Conservation (phyloP, 2,329 filamentous ascomycete species). For the Thermomyces lanuginosus region DNA sequence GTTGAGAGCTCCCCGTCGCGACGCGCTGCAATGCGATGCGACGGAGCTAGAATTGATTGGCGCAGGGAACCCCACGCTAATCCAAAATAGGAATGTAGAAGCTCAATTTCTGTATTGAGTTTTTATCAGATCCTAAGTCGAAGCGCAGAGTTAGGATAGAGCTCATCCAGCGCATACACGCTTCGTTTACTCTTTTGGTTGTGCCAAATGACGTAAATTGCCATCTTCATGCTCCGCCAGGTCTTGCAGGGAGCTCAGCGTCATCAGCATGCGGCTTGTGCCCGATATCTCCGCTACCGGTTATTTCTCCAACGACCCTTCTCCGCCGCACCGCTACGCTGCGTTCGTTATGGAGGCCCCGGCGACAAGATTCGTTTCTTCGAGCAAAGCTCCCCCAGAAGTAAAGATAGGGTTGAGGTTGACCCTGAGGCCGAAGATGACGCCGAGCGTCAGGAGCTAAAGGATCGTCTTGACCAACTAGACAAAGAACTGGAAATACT, state of each 20-base stretch:
- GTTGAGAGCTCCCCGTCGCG: too few species aligned
- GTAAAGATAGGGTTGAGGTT: conserved; percentile 21
- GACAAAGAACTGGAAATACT: conserved; percentile 25
- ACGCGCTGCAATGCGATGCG: too few species aligned
- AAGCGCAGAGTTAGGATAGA: too few species aligned
- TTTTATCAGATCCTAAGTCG: too few species aligned
- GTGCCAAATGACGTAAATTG: conserved; percentile 20
- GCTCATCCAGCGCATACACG: too few species aligned
- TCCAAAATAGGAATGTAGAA: background rate
- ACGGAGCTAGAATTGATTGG: too few species aligned
- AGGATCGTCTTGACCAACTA: conserved; percentile 23
- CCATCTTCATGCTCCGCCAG: conserved; percentile 29
- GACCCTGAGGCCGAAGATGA: conserved; percentile 25
- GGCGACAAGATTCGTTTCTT: conserved; percentile 28
- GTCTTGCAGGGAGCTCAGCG: conserved; percentile 28
- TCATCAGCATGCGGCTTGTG: conserved; percentile 26
- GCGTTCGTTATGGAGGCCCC: conserved; percentile 18
- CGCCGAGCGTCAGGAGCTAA: conserved; percentile 21
- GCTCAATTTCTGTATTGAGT: conserved; percentile 2
- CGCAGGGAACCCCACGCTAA: too few species aligned
- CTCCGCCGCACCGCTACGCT: conserved; percentile 14
- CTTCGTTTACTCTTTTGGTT: too few species aligned
- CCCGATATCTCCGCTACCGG: conserved; percentile 11
- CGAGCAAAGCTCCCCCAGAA: conserved; percentile 24
- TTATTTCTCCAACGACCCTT: conserved; percentile 16